Conservation (phyloP, 2,329 filamentous ascomycete species). For the Xylariaceae sp. region DNA sequence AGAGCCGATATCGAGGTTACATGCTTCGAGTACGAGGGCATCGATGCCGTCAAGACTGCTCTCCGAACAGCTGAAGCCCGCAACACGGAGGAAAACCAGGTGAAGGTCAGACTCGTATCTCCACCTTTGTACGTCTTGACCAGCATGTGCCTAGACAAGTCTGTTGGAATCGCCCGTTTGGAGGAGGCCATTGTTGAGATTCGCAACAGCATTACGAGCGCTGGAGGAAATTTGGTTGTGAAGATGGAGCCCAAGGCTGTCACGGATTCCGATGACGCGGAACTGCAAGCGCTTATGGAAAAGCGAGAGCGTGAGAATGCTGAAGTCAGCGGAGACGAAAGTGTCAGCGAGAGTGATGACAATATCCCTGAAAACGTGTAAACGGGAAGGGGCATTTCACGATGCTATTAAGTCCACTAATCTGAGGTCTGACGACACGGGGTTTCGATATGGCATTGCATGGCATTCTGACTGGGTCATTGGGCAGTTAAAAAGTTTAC, state of each 20-base stretch:
- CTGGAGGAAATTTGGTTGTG: conserved; percentile 75
- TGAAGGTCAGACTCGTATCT: conserved; percentile 98
- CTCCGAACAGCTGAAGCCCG: conserved; percentile 85
- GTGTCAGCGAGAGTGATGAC: conserved; percentile 91
- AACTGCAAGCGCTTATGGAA: conserved; percentile 97
- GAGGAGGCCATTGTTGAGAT: conserved; percentile 90
- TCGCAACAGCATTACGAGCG: conserved; percentile 67
- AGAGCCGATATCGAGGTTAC: conserved; percentile 96
- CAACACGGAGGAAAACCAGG: conserved; percentile 87
- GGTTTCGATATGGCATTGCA: not conserved
- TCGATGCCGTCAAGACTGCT: conserved; percentile 94
- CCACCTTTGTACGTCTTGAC: conserved; percentile 95
- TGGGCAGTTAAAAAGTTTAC: conserved; percentile 21
- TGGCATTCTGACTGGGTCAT: conserved; percentile 12
- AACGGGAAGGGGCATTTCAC: conserved; percentile 11
- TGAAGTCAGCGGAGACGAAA: conserved; percentile 96
- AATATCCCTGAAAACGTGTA: conserved; percentile 58
- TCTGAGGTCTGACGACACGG: conserved; percentile 14
- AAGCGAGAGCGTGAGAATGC: conserved; percentile 97
- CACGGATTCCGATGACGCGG: conserved; percentile 95
- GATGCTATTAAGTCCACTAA: conserved; percentile 11
- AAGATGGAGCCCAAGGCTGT: conserved; percentile 99
- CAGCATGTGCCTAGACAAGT: conserved; percentile 92
- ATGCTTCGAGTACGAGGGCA: conserved; percentile 93
- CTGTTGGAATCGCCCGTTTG: conserved; percentile 72